Percentiles rank a stretch among this genome's conserved stretches.
phyloP scores from a whole-genome alignment of 2,329 filamentous ascomycete genomes.

The Neonectria coccinea region DNA sequence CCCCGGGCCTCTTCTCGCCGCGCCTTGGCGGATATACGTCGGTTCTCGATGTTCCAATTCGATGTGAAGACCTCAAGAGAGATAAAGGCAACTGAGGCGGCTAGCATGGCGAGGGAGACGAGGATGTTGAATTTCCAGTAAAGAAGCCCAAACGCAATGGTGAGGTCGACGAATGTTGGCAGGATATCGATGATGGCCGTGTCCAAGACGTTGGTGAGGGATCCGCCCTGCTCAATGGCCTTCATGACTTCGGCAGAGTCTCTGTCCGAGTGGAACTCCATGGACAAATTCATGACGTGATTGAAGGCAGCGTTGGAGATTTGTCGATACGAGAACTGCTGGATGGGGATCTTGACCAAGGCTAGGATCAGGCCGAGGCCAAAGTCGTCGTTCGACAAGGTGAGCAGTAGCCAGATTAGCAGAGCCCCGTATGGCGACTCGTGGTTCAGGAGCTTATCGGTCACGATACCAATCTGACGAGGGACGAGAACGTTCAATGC shows the following conservation, averaged over 20 bases:
- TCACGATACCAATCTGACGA: conserved; percentile 48
- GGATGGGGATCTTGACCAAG: conserved; percentile 50
- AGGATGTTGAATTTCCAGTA: conserved; percentile 72
- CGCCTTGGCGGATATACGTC: conserved; percentile 53
- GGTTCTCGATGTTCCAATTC: conserved; percentile 52
- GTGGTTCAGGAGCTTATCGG: conserved; percentile 45
- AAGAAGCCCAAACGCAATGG: conserved; percentile 70
- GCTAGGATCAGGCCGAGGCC: conserved; percentile 33
- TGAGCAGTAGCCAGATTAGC: conserved; percentile 35
- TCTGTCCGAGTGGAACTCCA: conserved; percentile 77
- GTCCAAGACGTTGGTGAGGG: conserved; percentile 70
- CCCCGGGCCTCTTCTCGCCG: conserved; percentile 61
- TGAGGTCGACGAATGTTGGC: conserved; percentile 72
- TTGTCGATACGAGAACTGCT: conserved; percentile 60
- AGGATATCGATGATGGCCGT: conserved; percentile 69
- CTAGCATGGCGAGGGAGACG: conserved; percentile 57
- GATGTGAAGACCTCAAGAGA: conserved; percentile 49
- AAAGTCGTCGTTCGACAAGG: conserved; percentile 24
- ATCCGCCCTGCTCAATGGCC: conserved; percentile 72
- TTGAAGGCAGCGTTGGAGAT: conserved; percentile 72
- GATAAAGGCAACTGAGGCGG: conserved; percentile 36
- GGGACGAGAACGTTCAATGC: conserved; percentile 49
- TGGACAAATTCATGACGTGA: conserved; percentile 76
- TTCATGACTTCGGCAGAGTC: conserved; percentile 73
- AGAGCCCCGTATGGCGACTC: conserved; percentile 37